Evolutionary conservation across 495 filamentous ascomycete species (phyloP).

Genomic region (Penicillium salamii): DNA sequence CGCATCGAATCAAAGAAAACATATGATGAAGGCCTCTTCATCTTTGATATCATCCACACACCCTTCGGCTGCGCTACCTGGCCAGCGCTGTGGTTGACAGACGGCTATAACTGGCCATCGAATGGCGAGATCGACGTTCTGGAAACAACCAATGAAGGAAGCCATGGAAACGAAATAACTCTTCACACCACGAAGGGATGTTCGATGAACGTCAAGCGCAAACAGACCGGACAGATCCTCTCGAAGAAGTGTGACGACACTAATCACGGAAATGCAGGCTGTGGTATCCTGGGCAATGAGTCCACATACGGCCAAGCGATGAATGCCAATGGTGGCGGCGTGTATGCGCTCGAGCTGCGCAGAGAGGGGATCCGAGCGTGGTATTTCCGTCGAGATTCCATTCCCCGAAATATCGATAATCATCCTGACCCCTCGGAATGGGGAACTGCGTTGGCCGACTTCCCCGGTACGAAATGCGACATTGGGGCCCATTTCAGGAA

Average conservation of each 20-base stretch:
- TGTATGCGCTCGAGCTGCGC: slow-evolving; percentile 48
- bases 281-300: slow-evolving; percentile 35
- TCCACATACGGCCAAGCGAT: slow-evolving; percentile 40
- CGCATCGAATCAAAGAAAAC: slow-evolving; percentile 50
- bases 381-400: slow-evolving; percentile 42
- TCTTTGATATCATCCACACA: slow-evolving; percentile 53
- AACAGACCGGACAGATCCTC: slow-evolving; percentile 31
- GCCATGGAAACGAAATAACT: slow-evolving; percentile 44
- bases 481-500: slow-evolving; percentile 47
- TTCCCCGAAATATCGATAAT: slow-evolving; percentile 38
- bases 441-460: slow-evolving; percentile 48
- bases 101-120: slow-evolving; percentile 55
- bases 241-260: slow-evolving; percentile 35
- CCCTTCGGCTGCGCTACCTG: slow-evolving; percentile 54
- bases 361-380: slow-evolving; percentile 46
- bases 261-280: slow-evolving; percentile 41
- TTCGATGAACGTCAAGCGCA: slow-evolving; percentile 46
- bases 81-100: slow-evolving; percentile 63
- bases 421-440: slow-evolving; percentile 46
- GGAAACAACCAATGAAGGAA: slow-evolving; percentile 44
- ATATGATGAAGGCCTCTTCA: slow-evolving; percentile 51
- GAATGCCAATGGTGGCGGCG: slow-evolving; percentile 47
- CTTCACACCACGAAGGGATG: slow-evolving; percentile 45
- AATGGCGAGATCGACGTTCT: slow-evolving; percentile 53
- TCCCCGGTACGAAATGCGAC: slow-evolving; percentile 49